Evolutionary conservation across 352 stramenopile genomes (phyloP).

Genomic region (Globisporangium irregulare): DNA sequence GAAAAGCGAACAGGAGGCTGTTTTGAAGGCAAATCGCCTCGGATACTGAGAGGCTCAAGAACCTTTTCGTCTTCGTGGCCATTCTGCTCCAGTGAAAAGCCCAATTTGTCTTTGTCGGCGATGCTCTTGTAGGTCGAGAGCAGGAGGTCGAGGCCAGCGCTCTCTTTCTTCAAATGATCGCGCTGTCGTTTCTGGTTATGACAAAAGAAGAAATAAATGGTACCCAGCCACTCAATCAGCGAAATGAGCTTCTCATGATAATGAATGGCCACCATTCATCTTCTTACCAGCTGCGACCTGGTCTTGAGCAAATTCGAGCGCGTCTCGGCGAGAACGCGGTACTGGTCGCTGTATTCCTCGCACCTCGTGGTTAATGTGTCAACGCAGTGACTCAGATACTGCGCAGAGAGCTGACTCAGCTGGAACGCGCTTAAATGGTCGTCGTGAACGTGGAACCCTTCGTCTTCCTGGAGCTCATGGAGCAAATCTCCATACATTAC

Average conservation of each 20-base stretch:
- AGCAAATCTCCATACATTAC: slow-evolving; percentile 57
- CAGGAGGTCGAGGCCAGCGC: slow-evolving; percentile 48
- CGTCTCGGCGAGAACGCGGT: slow-evolving; percentile 19
- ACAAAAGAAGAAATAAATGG: background rate
- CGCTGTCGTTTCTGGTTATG: slow-evolving; percentile 35
- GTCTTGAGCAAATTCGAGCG: slow-evolving; percentile 19
- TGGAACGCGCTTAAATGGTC: slow-evolving; percentile 48
- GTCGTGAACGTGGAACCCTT: slow-evolving; percentile 50
- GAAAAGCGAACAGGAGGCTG: background rate
- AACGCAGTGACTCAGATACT: slow-evolving; percentile 71
- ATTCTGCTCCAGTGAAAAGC: background rate
- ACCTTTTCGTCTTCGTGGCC: background rate
- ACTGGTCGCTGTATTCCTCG: slow-evolving; percentile 40
- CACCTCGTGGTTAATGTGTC: slow-evolving; percentile 31
- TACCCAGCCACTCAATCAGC: background rate
- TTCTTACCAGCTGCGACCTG: slow-evolving; percentile 30
- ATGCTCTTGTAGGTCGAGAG: slow-evolving; percentile 53
- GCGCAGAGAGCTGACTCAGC: slow-evolving; percentile 52
- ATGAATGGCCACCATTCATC: background rate
- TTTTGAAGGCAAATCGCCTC: background rate
- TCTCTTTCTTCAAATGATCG: slow-evolving; percentile 45
- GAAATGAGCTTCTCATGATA: background rate
- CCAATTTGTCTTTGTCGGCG: slow-evolving; percentile 25
- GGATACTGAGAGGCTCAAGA: background rate
- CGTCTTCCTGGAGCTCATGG: slow-evolving; percentile 44